phyloP scores from a whole-genome alignment of 139 green algal species.

The Closterium sp. region DNA sequence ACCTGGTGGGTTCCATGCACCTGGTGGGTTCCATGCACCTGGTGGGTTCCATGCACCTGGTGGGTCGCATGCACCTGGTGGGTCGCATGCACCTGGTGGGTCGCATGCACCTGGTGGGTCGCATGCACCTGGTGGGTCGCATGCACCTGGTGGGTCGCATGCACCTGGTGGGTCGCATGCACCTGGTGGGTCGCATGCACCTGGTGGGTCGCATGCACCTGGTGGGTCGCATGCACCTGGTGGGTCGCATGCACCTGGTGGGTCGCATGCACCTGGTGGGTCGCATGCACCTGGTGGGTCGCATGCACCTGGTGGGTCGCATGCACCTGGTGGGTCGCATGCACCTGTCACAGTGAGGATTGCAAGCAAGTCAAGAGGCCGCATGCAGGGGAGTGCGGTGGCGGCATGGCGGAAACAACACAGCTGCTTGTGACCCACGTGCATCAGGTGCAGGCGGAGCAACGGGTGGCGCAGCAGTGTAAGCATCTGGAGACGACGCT shows the following conservation, averaged over 20 bases:
- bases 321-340: neutral
- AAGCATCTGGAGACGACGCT: too few relatives aligned
- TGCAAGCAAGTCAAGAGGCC: neutral
- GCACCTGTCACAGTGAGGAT: neutral
- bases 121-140: neutral
- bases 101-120: neutral
- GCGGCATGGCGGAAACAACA: neutral
- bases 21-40: too few relatives aligned
- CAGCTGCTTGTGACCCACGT: neutral
- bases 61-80: neutral
- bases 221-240: neutral
- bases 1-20: neutral
- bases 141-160: neutral
- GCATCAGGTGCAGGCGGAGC: neutral
- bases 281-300: neutral
- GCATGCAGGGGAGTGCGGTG: too few relatives aligned
- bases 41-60: neutral
- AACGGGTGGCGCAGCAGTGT: neutral
- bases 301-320: neutral
- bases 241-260: neutral
- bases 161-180: neutral
- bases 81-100: neutral
- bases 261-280: neutral
- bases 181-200: neutral
- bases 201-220: neutral